Percentiles rank a stretch among this genome's conserved stretches.
These are phyloP conservation scores for Agrocybe praecox DNA, from an alignment of 768 basidiomycete genomes.

Conservation along the genomic window DNA sequence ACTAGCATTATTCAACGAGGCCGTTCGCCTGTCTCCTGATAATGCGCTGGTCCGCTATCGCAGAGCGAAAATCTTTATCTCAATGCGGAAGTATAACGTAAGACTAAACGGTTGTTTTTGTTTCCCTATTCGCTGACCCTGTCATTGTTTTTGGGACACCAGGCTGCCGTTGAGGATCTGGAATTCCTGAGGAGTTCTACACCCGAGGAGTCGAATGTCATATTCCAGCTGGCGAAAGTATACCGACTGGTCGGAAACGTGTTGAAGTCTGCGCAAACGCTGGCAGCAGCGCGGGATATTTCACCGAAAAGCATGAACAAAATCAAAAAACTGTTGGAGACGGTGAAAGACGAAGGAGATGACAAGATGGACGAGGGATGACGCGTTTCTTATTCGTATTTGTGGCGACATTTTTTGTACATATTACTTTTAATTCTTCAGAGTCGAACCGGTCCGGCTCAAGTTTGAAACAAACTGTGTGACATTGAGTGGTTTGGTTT, in stretches of 20 bases:
- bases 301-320: conserved; percentile 89
- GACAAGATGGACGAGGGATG: conserved; percentile 81
- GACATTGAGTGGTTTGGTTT: conserved; percentile 19
- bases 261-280: conserved; percentile 78
- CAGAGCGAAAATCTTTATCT: conserved; percentile 88
- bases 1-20: conserved; percentile 78
- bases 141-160: conserved; percentile 17
- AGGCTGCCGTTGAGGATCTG: conserved; percentile 84
- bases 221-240: conserved; percentile 93
- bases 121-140: conserved; percentile 13
- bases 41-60: conserved; percentile 95
- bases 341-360: conserved; percentile 63
- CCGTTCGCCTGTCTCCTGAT: conserved; percentile 77
- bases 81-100: conserved; percentile 82
- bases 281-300: conserved; percentile 91
- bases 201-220: conserved; percentile 95
- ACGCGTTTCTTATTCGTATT: conserved; percentile 23
- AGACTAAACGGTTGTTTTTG: conserved; percentile 28
- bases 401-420: conserved; percentile 36
- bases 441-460: conserved; percentile 11
- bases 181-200: conserved; percentile 78
- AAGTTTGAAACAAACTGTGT: conserved; percentile 7
- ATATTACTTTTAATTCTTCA: conserved; percentile 15
- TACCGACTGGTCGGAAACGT: conserved; percentile 83
- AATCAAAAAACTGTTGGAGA: conserved; percentile 78